These are phyloP conservation scores for Sclerotinia nivalis DNA, from an alignment of 2,329 filamentous ascomycete species.

Conservation along the genomic window DNA sequence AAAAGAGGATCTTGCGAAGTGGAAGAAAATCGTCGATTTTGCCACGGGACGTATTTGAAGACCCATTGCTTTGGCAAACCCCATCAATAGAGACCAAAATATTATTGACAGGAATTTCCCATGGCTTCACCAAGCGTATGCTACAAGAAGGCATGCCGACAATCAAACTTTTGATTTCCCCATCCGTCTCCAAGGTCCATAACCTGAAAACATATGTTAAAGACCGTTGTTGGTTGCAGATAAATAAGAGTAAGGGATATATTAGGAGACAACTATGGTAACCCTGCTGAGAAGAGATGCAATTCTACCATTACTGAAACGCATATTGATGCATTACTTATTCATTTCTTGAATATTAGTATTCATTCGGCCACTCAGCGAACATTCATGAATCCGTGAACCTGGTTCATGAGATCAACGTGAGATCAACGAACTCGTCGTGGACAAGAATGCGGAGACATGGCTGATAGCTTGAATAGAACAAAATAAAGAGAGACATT, in stretches of 20 bases:
- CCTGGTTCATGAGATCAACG: not conserved
- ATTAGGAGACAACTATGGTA: not conserved
- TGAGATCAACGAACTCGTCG: not conserved
- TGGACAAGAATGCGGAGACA: not conserved
- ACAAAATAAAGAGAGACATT: not conserved
- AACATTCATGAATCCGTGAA: not conserved
- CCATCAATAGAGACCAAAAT: not conserved
- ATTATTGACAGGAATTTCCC: not conserved
- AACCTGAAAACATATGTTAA: not conserved
- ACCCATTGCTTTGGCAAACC: not conserved
- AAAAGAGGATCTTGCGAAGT: not conserved
- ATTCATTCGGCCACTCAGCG: not conserved
- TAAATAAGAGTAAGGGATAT: not conserved
- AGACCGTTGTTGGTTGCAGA: not conserved
- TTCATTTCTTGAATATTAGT: not conserved
- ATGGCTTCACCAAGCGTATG: not conserved
- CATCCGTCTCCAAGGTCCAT: not conserved
- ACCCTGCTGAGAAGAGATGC: not conserved
- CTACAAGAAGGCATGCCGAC: not conserved
- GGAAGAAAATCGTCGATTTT: not conserved
- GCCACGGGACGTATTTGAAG: not conserved
- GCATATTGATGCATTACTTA: too few species aligned
- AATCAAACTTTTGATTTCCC: not conserved
- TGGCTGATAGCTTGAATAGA: not conserved
- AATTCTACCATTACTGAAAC: not conserved